Base-by-base conservation (phyloP, 202 grass and related monocot genomes). In the Carex sylvatica region DNA sequence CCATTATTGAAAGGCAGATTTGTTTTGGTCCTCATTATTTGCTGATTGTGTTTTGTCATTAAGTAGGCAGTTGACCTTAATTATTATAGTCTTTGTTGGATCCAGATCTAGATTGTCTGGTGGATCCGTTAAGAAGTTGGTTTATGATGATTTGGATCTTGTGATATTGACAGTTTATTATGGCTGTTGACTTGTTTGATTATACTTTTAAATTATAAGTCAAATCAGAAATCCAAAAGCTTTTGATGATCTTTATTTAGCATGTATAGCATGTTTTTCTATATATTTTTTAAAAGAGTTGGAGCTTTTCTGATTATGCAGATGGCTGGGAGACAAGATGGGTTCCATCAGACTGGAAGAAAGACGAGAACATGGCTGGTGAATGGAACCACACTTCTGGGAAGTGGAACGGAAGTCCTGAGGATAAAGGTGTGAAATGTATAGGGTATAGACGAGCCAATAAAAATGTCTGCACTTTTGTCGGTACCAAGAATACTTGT, bases 321-420 rank as follows among this genome's bases (percentile, higher is more conserved):
- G 93, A 91, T 91, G 90, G 93, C 30, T 97, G 93, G 93, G 91
- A 97, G 70, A 83, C 66, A n/a, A 84, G 94, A 19, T 97, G 94
- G 94, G 92, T 93, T 42, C 87, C 87, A 82, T 97, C 93, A 0
- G 91, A 97, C 4, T 97, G 93, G 93, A 97, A 93, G 87, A 97
- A 74, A 83, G 87, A 91, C 0, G 89, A 93, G 24, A 93, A 89
- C 81, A 74, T 74, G 70, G 91, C 91, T 18, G 93, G 93, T 81
- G 89, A 91, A 80, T 97, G 91, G 91, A 97, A 88, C 73, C 80
- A 89, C 79, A 93, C 93, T 18, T 87, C 93, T 40, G 93, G 93
- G 16, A 97, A 93, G 63, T 97, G 93, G 93, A 87, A 87, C 66
- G 93, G 91, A 56, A 87, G 89, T 90, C 54, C 91, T 1, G 91